phyloP scores from a whole-genome alignment of 257 asterid species.

The Ligustrum vulgare region DNA sequence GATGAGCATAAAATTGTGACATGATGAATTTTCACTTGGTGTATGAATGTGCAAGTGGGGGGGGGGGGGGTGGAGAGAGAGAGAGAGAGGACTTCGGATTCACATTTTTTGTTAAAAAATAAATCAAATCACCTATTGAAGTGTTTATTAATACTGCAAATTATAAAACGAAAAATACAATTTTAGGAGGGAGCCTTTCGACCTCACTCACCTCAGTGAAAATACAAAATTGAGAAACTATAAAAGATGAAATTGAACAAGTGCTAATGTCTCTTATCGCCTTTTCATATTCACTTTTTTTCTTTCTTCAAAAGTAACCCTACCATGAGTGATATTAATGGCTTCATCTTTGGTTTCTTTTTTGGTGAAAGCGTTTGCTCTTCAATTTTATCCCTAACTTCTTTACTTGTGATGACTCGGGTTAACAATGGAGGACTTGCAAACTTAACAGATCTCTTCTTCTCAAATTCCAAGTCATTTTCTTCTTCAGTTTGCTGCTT shows the following conservation, averaged over 20 bases:
- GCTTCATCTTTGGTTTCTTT: constrained; percentile 58
- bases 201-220: too few relatives aligned
- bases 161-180: neutral
- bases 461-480: constrained; percentile 28
- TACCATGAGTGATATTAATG: constrained; percentile 58
- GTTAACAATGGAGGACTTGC: constrained; percentile 68
- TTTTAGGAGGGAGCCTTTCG: neutral
- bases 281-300: constrained; percentile 17
- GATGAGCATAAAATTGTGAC: too few relatives aligned
- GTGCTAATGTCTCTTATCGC: too few relatives aligned
- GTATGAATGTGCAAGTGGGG: too few relatives aligned
- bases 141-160: neutral
- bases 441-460: constrained; percentile 76
- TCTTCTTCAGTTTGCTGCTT: neutral
- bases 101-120: too few relatives aligned
- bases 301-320: constrained; percentile 42
- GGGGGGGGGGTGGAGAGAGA: too few relatives aligned
- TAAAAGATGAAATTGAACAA: neutral
- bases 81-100: too few relatives aligned
- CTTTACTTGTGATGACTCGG: constrained; percentile 38
- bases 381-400: constrained; percentile 16
- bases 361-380: constrained; percentile 21
- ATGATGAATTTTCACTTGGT: too few relatives aligned
- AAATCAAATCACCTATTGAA: too few relatives aligned
- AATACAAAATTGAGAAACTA: too few relatives aligned